Percentiles rank a stretch among this genome's conserved stretches.
Evolutionary conservation across 1,139 yeast genomes (phyloP).

Genomic region (Meyerozyma carpophila): DNA sequence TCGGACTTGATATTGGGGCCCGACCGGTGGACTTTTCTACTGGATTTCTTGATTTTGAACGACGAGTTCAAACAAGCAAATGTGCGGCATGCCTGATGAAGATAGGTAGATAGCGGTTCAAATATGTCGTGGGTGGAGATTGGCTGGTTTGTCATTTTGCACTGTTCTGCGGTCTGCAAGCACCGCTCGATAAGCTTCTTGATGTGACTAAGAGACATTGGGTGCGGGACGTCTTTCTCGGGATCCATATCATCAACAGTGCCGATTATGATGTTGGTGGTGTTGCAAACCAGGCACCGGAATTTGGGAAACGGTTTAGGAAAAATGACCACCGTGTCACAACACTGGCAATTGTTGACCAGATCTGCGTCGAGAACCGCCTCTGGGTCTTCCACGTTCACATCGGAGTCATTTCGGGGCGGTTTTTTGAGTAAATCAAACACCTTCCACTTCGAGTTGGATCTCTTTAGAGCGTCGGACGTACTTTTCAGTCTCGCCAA

Average conservation of each 20-base stretch:
- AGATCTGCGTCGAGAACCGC: slow-evolving; percentile 4
- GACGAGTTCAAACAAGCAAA: slow-evolving; percentile 42
- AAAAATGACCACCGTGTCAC: slow-evolving; percentile 53
- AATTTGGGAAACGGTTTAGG: slow-evolving; percentile 43
- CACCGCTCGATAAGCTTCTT: slow-evolving; percentile 25
- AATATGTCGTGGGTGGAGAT: slow-evolving; percentile 34
- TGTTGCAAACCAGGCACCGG: slow-evolving; percentile 53
- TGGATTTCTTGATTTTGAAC: slow-evolving; percentile 27
- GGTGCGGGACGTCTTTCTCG: slow-evolving; percentile 9
- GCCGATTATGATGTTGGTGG: slow-evolving; percentile 34
- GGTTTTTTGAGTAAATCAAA: slow-evolving; percentile 17
- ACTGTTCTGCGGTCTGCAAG: slow-evolving; percentile 12
- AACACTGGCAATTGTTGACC: slow-evolving; percentile 43
- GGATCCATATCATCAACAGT: slow-evolving; percentile 5
- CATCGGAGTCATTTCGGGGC: slow-evolving; percentile 3
- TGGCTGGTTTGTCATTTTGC: slow-evolving; percentile 6
- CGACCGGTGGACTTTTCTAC: slow-evolving; percentile 25
- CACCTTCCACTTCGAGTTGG: slow-evolving; percentile 16
- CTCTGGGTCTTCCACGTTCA: not conserved
- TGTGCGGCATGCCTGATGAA: slow-evolving; percentile 38
- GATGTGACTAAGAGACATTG: slow-evolving; percentile 23
- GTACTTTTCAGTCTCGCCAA: not conserved
- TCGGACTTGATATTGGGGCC: slow-evolving; percentile 41
- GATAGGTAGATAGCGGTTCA: slow-evolving; percentile 43
- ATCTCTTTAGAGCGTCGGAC: not conserved